Base-by-base conservation (phyloP, 1,284 basidiomycete genomes). In the Ganoderma resinaceum region DNA sequence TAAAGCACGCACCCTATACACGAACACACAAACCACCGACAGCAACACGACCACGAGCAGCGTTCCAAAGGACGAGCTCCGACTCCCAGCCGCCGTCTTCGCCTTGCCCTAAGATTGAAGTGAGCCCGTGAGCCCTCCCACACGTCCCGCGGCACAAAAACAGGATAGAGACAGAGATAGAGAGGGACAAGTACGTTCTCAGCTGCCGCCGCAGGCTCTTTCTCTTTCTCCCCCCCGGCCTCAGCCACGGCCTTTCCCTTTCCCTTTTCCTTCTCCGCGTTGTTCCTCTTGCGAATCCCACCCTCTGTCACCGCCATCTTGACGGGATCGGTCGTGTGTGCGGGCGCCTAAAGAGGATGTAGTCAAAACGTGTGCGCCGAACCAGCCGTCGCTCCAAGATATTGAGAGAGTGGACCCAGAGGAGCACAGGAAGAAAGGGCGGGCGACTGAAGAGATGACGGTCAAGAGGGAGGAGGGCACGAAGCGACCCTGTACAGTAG, bases 1-100 rank as follows among this genome's bases (percentile, higher is more conserved):
- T 20, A n/a, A 7, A 33, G 8, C 14, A 67, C 71, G 23, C 59
- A 72, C 71, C 65, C 60, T 26, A 59, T 69, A 74, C 3, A 65
- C 65, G 7, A 73, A 31, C 7, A 69, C 66, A 9, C 67, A 71
- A 18, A 71, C 9, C 31, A 68, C 69, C 12, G 66, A 53, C 3
- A 75, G 66, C n/a, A 73, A n/a, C 16, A 70, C 31, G 35, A 73
- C 63, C 60, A 71, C 64, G 6, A 26, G 20, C 29, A 73, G 59
- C 49, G 23, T 60, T 23, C 58, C 35, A n/a, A 26, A n/a, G 11
- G 37, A 38, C 37, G 35, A 60, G 23, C 23, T 60, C n/a, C 31
- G 33, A 12, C 20, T 8, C 37, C 35, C 58, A 11, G 12, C 37
- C 35, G 4, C 37, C 9, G 37, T 6, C 52, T 20, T 20, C 55